phyloP scores from a whole-genome alignment of 2,329 filamentous ascomycete species.

The Beauveria varroae region DNA sequence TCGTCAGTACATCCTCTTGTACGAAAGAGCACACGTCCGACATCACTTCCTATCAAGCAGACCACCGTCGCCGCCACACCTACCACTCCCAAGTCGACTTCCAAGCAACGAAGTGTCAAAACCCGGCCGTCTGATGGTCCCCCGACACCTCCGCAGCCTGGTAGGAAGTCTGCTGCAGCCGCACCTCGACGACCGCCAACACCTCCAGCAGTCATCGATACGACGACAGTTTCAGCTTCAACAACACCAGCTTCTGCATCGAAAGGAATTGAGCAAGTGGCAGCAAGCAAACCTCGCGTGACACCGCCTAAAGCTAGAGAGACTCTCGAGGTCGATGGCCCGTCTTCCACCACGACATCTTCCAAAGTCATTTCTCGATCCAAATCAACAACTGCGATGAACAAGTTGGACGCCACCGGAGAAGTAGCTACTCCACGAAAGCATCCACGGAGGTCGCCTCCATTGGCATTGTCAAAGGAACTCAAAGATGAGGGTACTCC shows the following conservation, averaged over 20 bases:
- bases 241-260: neutral
- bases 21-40: neutral
- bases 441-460: neutral
- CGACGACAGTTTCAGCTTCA: neutral
- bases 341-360: neutral
- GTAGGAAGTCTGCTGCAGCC: neutral
- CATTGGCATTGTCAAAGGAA: neutral
- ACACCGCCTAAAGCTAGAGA: neutral
- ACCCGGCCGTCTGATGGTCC: neutral
- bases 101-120: neutral
- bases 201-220: neutral
- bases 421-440: neutral
- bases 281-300: constrained; percentile 7
- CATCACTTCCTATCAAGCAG: neutral
- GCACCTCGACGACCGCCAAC: neutral
- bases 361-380: neutral
- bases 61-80: neutral
- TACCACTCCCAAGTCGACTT: neutral
- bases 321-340: neutral
- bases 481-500: neutral
- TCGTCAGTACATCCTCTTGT: neutral
- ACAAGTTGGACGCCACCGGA: neutral
- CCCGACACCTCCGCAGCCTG: neutral
- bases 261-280: neutral
- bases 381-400: neutral